Evolutionary conservation across 1,284 basidiomycete species (phyloP), one percentile per base, ranked within the genome.

Genomic region (Tilletia caries): DNA sequence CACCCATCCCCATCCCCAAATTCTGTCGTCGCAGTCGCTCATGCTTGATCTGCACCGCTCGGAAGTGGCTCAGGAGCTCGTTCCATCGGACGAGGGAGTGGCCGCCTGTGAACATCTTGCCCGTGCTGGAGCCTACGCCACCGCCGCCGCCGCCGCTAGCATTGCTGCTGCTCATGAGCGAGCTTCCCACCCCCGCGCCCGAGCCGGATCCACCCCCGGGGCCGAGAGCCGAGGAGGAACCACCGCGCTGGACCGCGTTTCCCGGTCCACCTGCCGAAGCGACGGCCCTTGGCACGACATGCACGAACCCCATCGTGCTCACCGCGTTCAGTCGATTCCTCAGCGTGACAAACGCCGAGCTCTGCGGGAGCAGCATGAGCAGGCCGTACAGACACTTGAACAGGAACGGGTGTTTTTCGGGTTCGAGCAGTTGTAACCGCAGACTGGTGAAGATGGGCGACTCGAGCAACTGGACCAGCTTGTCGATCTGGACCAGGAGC

Each of bases 321-420:
- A 98, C 93, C 1, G 95, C 94, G 75, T 91, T 94, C 43, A 99
- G 85, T 43, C 96, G 89, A 83, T 97, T 97, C 44, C 95, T 88
- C 20, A 99, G 87, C 0, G 95, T 97, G 5, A 95, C 89, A 81
- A 99, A 99, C 0, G 96, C 96, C 48, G 91, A 91, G 81, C 93
- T 96, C 85, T 99, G 96, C 0, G 96, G 96, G 10, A 99, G 86
- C 68, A 98, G 87, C 96, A 99, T 99, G 74, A 99, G 86, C 15
- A 99, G 86, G 0, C 96, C 96, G 82, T 98, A 99, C 6, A 99
- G 86, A 77, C 95, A 97, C 83, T 99, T 99, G 87, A 95, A 95
- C 27, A 99, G 86, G 85, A 92, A 92, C 0, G 96, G 95, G 82
- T 98, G 91, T 88, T 91, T 89, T 76, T 98, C 95, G 5, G 96